phyloP scores from a whole-genome alignment of 179 eudicot species.

The Silene noctiflora region DNA sequence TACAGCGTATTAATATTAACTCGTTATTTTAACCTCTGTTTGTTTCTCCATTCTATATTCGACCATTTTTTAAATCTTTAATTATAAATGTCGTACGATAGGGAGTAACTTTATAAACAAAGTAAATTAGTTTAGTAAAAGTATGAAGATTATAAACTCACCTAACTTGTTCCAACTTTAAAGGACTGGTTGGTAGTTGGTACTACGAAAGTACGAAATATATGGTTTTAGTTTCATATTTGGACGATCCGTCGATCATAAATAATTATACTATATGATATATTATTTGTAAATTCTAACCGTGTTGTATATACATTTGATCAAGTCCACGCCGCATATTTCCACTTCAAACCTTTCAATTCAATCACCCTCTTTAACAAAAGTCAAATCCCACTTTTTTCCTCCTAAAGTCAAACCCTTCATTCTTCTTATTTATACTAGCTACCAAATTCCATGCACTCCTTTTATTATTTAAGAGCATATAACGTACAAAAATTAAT shows the following conservation, averaged over 20 bases:
- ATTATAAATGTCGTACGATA: too few species aligned
- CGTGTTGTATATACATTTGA: constrained; percentile 14
- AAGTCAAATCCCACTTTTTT: not conserved
- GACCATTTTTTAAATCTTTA: too few species aligned
- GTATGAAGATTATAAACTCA: not conserved
- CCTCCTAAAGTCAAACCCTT: constrained; percentile 15
- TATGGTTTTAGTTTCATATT: not conserved
- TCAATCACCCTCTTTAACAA: constrained; percentile 15
- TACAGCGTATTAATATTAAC: too few species aligned
- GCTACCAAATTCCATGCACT: constrained; percentile 10
- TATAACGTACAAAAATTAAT: too few species aligned
- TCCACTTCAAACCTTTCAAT: constrained; percentile 20
- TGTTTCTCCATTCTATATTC: too few species aligned
- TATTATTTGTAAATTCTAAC: constrained; percentile 3
- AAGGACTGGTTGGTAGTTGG: not conserved
- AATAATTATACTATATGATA: too few species aligned
- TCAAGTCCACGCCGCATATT: constrained; percentile 12
- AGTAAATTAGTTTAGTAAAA: too few species aligned
- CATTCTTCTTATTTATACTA: constrained; percentile 1
- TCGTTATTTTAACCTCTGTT: too few species aligned
- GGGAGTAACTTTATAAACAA: too few species aligned
- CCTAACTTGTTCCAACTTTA: not conserved
- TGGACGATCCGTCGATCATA: not conserved
- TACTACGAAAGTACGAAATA: not conserved
- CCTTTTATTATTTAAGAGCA: too few species aligned